Conservation (phyloP, 2,329 filamentous ascomycete genomes). For the Blastomyces silverae region DNA sequence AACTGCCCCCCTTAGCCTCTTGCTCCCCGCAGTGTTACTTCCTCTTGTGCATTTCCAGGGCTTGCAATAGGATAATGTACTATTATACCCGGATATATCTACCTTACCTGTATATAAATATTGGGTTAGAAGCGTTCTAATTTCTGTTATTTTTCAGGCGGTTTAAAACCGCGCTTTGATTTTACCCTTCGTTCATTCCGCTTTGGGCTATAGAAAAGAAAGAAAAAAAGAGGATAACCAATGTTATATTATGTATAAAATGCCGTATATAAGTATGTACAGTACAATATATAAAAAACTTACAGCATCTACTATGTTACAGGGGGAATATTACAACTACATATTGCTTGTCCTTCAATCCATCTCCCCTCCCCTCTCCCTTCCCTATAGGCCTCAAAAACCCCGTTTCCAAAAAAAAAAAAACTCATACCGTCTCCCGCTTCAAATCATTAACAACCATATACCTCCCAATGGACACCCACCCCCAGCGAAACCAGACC, state of each 20-base stretch:
- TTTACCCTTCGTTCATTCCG: background rate
- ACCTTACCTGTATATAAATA: background rate
- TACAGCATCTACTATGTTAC: conserved; percentile 8
- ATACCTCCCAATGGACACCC: conserved; percentile 85
- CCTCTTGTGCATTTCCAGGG: background rate
- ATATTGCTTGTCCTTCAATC: background rate
- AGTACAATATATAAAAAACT: background rate
- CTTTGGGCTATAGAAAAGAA: too few species aligned
- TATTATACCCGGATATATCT: background rate
- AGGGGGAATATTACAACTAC: background rate
- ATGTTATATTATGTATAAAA: background rate
- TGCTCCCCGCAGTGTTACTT: background rate
- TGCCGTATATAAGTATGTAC: conserved; percentile 5
- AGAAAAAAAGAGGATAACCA: background rate
- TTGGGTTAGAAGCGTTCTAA: background rate
- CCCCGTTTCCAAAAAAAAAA: too few species aligned
- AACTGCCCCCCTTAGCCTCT: background rate
- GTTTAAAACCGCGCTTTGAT: background rate
- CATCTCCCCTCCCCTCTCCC: background rate
- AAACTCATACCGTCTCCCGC: conserved; percentile 33
- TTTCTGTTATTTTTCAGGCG: background rate
- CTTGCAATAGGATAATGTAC: background rate
- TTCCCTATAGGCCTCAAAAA: background rate
- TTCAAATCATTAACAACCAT: conserved; percentile 91
- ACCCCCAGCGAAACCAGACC: conserved; percentile 96